Base-by-base conservation (phyloP, 2,329 filamentous ascomycete species). In the Cordyceps fumosorosea region DNA sequence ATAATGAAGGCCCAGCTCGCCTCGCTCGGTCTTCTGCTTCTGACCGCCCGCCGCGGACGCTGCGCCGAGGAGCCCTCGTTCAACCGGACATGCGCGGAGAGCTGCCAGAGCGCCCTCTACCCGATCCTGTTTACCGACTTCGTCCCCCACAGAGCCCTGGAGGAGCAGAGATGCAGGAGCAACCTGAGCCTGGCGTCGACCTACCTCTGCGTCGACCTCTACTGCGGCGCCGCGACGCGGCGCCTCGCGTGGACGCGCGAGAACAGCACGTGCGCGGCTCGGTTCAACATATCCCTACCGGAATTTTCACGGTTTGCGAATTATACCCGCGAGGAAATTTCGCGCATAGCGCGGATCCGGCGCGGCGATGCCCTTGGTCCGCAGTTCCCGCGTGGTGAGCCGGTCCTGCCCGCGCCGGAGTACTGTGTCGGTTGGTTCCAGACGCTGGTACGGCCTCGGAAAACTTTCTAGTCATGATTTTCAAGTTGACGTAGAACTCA, bases 161-260 rank as follows among this genome's bases (percentile, higher is more conserved):
- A 34, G 16, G 57, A 54, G 50, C 50, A 54, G 22, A 12, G 18
- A 2, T 60, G 57, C 42, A 40, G 22, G 42, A 60, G 57, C n/a
- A 44, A 8, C 18, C 26, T 60, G 37, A 54, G 48, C 48, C 14
- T 60, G 50, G 34, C 42, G 3, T 60, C 57, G 12, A 54, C 20
- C 5, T 60, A 54, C 40, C 37, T 60, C 26, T 60, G 57, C 26
- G 10, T 53, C 22, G 57, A 60, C 40, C 12, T 60, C 48, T 16
- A 60, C 57, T 60, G 57, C 57, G 57, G 57, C 37, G 50, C 20
- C 3, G 5, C 40, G n/a, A 53, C 50, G 4, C 48, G 50, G 7
- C 0, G 6, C 1, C 10, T 53, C 37, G 57, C 48, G 12, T 34
- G 52, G 50, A 18, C 6, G 50, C 57, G 40, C 3, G 32, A 34